A percentile compares a stretch with the other conserved stretches of the same genome.
Conservation (phyloP, 257 asterid genomes). For the Eustoma russellianum region DNA sequence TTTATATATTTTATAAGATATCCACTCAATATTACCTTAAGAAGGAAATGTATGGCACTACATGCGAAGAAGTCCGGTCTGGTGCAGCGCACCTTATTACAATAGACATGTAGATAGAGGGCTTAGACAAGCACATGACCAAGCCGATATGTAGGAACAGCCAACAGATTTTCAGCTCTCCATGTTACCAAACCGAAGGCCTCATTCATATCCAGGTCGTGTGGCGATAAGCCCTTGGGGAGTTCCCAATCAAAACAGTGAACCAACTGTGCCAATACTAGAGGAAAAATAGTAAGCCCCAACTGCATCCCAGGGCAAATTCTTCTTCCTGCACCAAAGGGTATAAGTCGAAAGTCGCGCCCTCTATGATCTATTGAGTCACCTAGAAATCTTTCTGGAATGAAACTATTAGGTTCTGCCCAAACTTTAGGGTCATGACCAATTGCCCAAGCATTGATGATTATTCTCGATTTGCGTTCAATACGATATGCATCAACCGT, state of each 20-base stretch:
- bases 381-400: slow-evolving; percentile 14
- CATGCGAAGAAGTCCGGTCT: no score
- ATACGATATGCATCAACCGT: slow-evolving; percentile 13
- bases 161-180: no score
- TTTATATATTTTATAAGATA: no score
- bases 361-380: slow-evolving; percentile 22
- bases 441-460: slow-evolving; percentile 14
- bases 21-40: no score
- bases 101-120: no score
- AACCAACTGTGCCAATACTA: slow-evolving; percentile 28
- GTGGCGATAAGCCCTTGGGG: background rate
- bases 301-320: slow-evolving; percentile 28
- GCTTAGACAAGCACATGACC: no score
- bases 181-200: no score
- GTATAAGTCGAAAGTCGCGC: slow-evolving; percentile 27
- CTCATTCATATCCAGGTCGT: slow-evolving; percentile 36
- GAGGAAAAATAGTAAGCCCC: slow-evolving; percentile 18
- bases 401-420: slow-evolving; percentile 14
- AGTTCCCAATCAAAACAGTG: slow-evolving; percentile 24
- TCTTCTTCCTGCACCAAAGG: slow-evolving; percentile 43
- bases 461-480: slow-evolving; percentile 7
- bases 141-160: no score
- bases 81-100: background rate
- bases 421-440: slow-evolving; percentile 14
- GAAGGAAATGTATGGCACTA: no score